A percentile compares a stretch with the other conserved stretches of the same genome.
phyloP scores from a whole-genome alignment of 495 filamentous ascomycete species.

The Annulohypoxylon maeteangense region DNA sequence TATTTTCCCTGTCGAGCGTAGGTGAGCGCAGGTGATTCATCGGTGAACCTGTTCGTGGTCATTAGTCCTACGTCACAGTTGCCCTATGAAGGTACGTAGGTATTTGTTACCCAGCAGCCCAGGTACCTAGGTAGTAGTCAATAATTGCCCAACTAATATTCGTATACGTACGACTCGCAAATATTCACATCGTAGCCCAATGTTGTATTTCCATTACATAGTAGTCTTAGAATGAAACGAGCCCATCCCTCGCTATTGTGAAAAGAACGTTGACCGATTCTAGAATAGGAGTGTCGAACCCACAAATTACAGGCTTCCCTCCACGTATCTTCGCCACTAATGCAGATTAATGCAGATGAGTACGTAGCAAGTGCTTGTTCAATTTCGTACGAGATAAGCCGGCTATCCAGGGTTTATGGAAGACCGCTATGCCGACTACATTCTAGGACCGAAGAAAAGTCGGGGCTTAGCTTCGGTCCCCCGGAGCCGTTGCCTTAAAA shows the following conservation, averaged over 20 bases:
- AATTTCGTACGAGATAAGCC: neutral
- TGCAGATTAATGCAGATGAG: neutral
- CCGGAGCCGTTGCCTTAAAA: constrained; percentile 10
- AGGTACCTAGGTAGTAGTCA: neutral
- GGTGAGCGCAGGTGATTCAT: too few relatives aligned
- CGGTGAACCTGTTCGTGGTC: neutral
- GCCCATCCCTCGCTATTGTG: neutral
- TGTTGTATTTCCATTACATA: neutral
- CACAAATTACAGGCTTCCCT: neutral
- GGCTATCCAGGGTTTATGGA: neutral
- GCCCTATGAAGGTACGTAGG: too few relatives aligned
- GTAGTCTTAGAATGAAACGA: neutral
- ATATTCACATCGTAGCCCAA: too few relatives aligned
- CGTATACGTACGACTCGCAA: too few relatives aligned
- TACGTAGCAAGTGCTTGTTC: neutral
- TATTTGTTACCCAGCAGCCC: too few relatives aligned
- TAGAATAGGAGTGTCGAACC: neutral
- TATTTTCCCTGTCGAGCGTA: neutral
- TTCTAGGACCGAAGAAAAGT: constrained; percentile 22
- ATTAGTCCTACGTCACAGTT: neutral
- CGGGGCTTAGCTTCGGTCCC: constrained; percentile 26
- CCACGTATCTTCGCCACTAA: constrained; percentile 7
- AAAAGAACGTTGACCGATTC: constrained; percentile 1
- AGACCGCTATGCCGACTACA: neutral
- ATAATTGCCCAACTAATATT: neutral